phyloP scores from a whole-genome alignment of 208 protist species.

The Leptomonas seymouri region DNA sequence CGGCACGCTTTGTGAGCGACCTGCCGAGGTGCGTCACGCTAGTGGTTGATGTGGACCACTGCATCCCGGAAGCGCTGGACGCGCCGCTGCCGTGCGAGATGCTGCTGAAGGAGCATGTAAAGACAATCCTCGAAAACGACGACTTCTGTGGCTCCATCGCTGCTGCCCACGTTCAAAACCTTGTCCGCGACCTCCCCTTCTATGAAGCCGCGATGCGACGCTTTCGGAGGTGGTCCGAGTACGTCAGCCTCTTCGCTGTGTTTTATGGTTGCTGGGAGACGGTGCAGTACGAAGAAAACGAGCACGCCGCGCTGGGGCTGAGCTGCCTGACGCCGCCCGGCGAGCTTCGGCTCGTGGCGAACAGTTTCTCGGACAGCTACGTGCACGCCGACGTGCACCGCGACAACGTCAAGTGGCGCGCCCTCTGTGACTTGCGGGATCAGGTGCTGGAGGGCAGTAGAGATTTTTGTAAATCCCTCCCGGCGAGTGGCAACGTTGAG shows the following conservation, averaged over 20 bases:
- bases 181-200: slow-evolving; percentile 69
- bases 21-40: slow-evolving; percentile 41
- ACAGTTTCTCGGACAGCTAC: slow-evolving; percentile 36
- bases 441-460: slow-evolving; percentile 18
- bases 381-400: slow-evolving; percentile 42
- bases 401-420: slow-evolving; percentile 44
- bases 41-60: slow-evolving; percentile 40
- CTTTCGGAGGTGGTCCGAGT: slow-evolving; percentile 64
- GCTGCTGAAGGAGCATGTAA: slow-evolving; percentile 72
- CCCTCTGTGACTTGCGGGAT: slow-evolving; percentile 43
- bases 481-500: slow-evolving; percentile 4
- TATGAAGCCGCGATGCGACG: slow-evolving; percentile 51
- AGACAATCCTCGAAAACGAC: slow-evolving; percentile 70
- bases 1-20: slow-evolving; percentile 44
- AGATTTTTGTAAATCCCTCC: background rate
- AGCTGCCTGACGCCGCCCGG: slow-evolving; percentile 44
- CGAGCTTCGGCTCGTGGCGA: slow-evolving; percentile 63
- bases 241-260: slow-evolving; percentile 42
- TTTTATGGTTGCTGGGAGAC: slow-evolving; percentile 52
- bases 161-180: slow-evolving; percentile 72
- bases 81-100: slow-evolving; percentile 59
- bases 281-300: slow-evolving; percentile 40
- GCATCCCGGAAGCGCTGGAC: slow-evolving; percentile 15
- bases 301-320: slow-evolving; percentile 47
- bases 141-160: slow-evolving; percentile 67